Evolutionary conservation across 495 filamentous ascomycete genomes (phyloP).

Genomic region (Podospora pseudoanserina): DNA sequence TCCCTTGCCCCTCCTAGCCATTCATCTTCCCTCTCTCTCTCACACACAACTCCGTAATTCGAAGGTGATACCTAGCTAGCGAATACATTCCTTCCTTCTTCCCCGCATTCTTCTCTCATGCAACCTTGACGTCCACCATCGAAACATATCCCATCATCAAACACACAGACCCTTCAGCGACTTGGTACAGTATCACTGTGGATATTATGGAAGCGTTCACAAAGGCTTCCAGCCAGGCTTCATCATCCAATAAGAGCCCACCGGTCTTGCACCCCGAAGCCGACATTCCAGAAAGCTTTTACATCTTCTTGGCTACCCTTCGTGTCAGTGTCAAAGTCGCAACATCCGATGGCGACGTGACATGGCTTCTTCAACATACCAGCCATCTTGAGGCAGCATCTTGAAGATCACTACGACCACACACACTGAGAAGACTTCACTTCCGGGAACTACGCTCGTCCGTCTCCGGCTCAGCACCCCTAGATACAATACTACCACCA

Average conservation of each 20-base stretch:
- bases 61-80: conserved; percentile 2
- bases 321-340: neutral
- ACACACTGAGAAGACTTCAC: neutral
- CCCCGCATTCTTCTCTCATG: conserved; percentile 4
- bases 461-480: neutral
- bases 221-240: conserved; percentile 12
- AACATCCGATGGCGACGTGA: conserved; percentile 8
- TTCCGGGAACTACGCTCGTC: neutral
- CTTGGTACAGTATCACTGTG: conserved; percentile 12
- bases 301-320: neutral
- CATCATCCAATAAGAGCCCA: conserved; percentile 9
- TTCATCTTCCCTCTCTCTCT: neutral
- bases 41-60: neutral
- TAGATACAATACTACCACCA: neutral
- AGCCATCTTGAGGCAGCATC: neutral
- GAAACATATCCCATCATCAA: neutral
- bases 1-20: neutral
- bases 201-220: conserved; percentile 27
- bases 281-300: conserved; percentile 5
- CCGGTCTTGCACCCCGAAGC: conserved; percentile 5
- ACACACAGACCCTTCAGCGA: conserved; percentile 5
- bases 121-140: neutral
- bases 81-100: conserved; percentile 11
- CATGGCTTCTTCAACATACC: conserved; percentile 7
- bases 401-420: neutral